Evolutionary conservation across 257 asterid genomes (phyloP).

Genomic region (Solanum bukasovii): DNA sequence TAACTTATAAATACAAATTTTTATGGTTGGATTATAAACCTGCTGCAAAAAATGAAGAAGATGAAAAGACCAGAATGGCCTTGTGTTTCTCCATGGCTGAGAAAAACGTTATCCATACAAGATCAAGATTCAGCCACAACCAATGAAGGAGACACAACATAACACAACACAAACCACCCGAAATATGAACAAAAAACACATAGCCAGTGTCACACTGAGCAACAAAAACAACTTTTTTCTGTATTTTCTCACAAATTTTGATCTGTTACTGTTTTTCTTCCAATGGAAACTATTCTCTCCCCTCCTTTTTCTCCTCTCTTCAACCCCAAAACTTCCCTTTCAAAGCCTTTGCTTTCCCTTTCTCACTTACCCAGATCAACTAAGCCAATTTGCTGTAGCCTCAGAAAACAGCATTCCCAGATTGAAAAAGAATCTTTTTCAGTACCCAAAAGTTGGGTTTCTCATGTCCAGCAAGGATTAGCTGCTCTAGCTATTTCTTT

Average conservation of each 20-base stretch:
- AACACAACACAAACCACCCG: background rate
- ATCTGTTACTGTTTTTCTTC: background rate
- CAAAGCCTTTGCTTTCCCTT: background rate
- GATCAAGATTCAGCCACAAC: constrained; percentile 28
- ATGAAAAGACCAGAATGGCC: constrained; percentile 2
- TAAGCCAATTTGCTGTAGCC: constrained; percentile 49
- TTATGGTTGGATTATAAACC: background rate
- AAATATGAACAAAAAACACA: background rate
- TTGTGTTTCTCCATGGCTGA: background rate
- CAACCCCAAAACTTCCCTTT: constrained; percentile 21
- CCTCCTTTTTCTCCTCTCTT: constrained; percentile 53
- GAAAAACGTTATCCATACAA: constrained; percentile 28
- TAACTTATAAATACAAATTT: background rate
- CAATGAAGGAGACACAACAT: background rate
- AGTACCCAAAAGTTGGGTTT: constrained; percentile 46
- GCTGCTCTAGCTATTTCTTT: constrained; percentile 82
- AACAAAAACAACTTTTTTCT: constrained; percentile 10
- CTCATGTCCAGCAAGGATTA: constrained; percentile 64
- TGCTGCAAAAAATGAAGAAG: no score
- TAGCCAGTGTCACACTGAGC: background rate
- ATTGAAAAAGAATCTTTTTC: constrained; percentile 21
- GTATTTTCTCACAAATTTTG: constrained; percentile 13
- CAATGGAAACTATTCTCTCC: constrained; percentile 82
- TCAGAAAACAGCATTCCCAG: constrained; percentile 23
- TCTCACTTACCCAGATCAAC: constrained; percentile 29